phyloP scores from a whole-genome alignment of 345 rosid species.

The Excoecaria agallocha region DNA sequence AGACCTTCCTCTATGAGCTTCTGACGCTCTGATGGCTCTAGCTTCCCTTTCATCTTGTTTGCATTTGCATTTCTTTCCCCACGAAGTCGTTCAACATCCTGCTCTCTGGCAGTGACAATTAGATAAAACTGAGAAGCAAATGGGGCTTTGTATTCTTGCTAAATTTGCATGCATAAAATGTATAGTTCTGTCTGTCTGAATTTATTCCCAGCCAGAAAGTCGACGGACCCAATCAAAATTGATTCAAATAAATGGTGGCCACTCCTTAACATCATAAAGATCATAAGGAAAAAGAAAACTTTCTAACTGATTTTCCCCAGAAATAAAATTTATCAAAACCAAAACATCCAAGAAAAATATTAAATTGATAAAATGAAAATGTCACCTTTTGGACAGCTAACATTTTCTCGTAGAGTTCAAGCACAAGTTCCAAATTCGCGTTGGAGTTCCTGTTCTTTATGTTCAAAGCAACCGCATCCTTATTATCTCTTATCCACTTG shows the following conservation, averaged over 20 bases:
- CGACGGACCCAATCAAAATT: neutral
- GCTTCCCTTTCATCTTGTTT: conserved; percentile 85
- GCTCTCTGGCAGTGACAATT: conserved; percentile 64
- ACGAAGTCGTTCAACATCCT: conserved; percentile 81
- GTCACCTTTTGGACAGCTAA: conserved; percentile 75
- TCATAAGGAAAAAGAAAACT: neutral
- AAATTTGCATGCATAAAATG: neutral
- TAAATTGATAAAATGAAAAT: neutral
- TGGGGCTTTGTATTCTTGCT: neutral
- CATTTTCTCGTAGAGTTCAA: conserved; percentile 75
- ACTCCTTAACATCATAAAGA: neutral
- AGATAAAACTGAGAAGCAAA: conserved; percentile 45
- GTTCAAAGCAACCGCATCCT: conserved; percentile 61
- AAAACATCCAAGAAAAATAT: neutral
- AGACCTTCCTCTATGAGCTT: conserved; percentile 76
- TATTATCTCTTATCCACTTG: conserved; percentile 90
- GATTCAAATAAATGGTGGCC: too few species aligned
- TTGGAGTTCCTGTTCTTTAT: conserved; percentile 70
- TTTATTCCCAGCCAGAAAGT: neutral
- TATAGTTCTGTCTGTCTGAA: too few species aligned
- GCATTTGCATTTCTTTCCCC: conserved; percentile 83
- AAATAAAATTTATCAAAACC: too few species aligned
- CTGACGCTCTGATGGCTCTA: conserved; percentile 69
- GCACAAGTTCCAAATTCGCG: conserved; percentile 76
- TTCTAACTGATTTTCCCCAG: too few species aligned